Conservation (phyloP, 2,329 filamentous ascomycete genomes). For the Aspergillus texensis region DNA sequence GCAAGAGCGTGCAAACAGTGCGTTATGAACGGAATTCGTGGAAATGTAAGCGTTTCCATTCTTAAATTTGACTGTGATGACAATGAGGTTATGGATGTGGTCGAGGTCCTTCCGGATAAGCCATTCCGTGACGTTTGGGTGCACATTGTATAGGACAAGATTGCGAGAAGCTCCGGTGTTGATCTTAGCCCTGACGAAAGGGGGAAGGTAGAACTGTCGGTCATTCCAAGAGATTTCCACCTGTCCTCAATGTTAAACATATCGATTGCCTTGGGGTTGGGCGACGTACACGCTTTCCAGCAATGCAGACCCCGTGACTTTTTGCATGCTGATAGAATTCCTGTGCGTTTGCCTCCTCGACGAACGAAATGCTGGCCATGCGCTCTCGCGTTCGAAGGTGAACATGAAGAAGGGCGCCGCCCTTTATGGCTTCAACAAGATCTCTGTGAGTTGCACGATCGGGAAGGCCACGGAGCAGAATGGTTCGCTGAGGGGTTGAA, state of each 20-base stretch:
- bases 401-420: constrained; percentile 71
- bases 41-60: constrained; percentile 67
- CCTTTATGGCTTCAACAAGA: constrained; percentile 65
- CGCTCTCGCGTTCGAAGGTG: constrained; percentile 63
- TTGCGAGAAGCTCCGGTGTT: constrained; percentile 71
- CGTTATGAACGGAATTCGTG: constrained; percentile 76
- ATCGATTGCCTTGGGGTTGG: background rate
- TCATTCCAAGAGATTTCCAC: constrained; percentile 71
- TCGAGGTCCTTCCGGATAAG: constrained; percentile 73
- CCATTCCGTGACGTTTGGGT: constrained; percentile 62
- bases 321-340: constrained; percentile 68
- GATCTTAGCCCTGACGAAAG: constrained; percentile 67
- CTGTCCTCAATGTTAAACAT: constrained; percentile 44
- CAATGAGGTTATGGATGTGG: constrained; percentile 77
- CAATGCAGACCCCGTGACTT: constrained; percentile 68
- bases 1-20: constrained; percentile 74
- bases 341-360: constrained; percentile 63
- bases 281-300: constrained; percentile 65
- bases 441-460: constrained; percentile 67
- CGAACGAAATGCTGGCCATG: constrained; percentile 69
- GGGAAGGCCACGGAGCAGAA: constrained; percentile 66
- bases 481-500: constrained; percentile 29
- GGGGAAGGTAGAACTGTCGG: constrained; percentile 67
- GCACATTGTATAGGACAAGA: constrained; percentile 66
- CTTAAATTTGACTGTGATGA: constrained; percentile 66